Percentiles rank a stretch among this genome's conserved stretches.
Conservation (phyloP, 768 basidiomycete genomes). For the Mycena amicta region DNA sequence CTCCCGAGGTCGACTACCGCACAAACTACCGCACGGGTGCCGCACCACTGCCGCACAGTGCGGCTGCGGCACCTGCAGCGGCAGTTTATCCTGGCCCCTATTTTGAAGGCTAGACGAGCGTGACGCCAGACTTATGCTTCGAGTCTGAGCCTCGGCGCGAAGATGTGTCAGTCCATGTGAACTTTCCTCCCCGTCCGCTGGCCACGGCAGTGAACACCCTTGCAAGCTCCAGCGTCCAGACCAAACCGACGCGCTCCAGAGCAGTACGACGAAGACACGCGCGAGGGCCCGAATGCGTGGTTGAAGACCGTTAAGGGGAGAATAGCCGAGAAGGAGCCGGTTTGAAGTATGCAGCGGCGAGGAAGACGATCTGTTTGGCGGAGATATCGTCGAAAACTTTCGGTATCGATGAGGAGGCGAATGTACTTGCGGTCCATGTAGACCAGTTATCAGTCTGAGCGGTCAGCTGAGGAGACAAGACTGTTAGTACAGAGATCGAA, state of each 20-base stretch:
- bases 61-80: not conserved
- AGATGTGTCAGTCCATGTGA: not conserved
- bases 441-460: not conserved
- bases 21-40: no score
- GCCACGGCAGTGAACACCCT: not conserved
- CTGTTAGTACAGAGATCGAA: not conserved
- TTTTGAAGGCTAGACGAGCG: no score
- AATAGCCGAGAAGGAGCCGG: not conserved
- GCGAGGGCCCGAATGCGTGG: not conserved
- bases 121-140: no score
- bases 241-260: not conserved
- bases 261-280: not conserved
- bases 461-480: not conserved
- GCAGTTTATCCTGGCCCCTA: no score
- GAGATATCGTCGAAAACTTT: not conserved
- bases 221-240: not conserved
- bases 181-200: not conserved
- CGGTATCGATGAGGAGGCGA: not conserved
- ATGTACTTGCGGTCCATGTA: not conserved
- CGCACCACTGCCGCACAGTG: not conserved
- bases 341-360: not conserved
- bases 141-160: not conserved
- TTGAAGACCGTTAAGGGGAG: not conserved
- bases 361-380: not conserved
- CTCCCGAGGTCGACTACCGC: no score